These are phyloP conservation scores for Achaetomium macrosporum DNA, from an alignment of 2,329 filamentous ascomycete species.

Conservation along the genomic window DNA sequence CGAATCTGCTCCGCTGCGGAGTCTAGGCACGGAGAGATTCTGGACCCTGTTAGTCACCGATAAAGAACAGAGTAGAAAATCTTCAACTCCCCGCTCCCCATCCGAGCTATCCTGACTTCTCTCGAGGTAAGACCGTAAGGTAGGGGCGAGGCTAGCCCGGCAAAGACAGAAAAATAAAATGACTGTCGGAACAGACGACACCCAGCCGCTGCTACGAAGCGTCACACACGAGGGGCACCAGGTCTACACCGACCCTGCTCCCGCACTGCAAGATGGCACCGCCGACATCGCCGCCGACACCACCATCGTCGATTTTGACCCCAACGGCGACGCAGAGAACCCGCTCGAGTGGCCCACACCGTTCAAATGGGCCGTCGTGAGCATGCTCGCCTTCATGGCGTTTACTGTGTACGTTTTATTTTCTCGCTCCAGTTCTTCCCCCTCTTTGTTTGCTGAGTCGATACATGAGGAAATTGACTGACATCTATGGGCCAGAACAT, in stretches of 20 bases:
- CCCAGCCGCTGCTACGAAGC: slow-evolving; percentile 19
- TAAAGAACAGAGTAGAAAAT: no score
- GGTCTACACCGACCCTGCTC: slow-evolving; percentile 5
- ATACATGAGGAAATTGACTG: no score
- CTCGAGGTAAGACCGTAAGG: no score
- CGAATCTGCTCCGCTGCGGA: no score
- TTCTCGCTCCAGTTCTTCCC: no score
- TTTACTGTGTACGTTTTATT: slow-evolving; percentile 47
- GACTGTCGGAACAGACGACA: slow-evolving; percentile 15
- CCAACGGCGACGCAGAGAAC: slow-evolving; percentile 43
- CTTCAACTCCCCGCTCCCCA: no score
- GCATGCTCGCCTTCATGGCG: slow-evolving; percentile 46
- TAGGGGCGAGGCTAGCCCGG: not conserved
- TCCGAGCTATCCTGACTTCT: no score
- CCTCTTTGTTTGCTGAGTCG: no score
- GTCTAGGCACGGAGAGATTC: no score
- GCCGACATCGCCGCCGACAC: slow-evolving; percentile 2
- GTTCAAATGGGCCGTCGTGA: slow-evolving; percentile 51
- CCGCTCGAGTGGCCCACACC: slow-evolving; percentile 47
- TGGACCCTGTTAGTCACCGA: no score
- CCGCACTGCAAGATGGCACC: not conserved
- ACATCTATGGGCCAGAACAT: slow-evolving; percentile 37
- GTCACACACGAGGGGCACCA: slow-evolving; percentile 16
- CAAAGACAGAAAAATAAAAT: slow-evolving; percentile 3
- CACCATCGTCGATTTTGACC: slow-evolving; percentile 38